Percentiles rank a stretch among this genome's conserved stretches.
Conservation (phyloP, 176 grass and related monocot genomes). For the Ananas comosus region DNA sequence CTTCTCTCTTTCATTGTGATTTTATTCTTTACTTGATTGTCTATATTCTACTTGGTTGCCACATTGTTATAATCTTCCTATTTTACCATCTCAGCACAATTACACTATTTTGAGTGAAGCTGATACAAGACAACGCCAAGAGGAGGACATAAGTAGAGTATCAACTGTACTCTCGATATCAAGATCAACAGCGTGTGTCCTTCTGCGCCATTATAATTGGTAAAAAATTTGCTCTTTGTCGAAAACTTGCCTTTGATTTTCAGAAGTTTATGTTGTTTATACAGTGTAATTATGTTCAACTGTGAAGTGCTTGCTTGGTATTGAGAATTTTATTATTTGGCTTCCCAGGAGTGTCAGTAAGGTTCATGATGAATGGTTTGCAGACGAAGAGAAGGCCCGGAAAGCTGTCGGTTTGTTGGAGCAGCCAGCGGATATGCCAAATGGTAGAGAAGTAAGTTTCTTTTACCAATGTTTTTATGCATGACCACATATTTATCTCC, state of each 20-base stretch:
- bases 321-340: slow-evolving; percentile 14
- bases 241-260: background rate
- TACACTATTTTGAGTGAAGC: slow-evolving; percentile 77
- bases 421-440: slow-evolving; percentile 43
- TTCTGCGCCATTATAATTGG: slow-evolving; percentile 89
- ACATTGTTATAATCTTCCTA: slow-evolving; percentile 15
- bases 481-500: background rate
- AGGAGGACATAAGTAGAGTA: slow-evolving; percentile 86
- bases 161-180: slow-evolving; percentile 94
- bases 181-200: slow-evolving; percentile 65
- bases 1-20: background rate
- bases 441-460: slow-evolving; percentile 70
- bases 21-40: background rate
- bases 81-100: slow-evolving; percentile 64
- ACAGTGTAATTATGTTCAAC: too few species aligned
- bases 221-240: slow-evolving; percentile 18
- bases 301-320: background rate
- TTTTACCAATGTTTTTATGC: background rate
- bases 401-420: slow-evolving; percentile 85
- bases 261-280: background rate
- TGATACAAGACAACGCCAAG: slow-evolving; percentile 78
- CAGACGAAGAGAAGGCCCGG: slow-evolving; percentile 85
- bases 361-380: slow-evolving; percentile 99
- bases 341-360: slow-evolving; percentile 87
- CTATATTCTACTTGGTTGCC: slow-evolving; percentile 2